Base-by-base conservation (phyloP, 495 filamentous ascomycete species). In the Patellaria atrata region DNA sequence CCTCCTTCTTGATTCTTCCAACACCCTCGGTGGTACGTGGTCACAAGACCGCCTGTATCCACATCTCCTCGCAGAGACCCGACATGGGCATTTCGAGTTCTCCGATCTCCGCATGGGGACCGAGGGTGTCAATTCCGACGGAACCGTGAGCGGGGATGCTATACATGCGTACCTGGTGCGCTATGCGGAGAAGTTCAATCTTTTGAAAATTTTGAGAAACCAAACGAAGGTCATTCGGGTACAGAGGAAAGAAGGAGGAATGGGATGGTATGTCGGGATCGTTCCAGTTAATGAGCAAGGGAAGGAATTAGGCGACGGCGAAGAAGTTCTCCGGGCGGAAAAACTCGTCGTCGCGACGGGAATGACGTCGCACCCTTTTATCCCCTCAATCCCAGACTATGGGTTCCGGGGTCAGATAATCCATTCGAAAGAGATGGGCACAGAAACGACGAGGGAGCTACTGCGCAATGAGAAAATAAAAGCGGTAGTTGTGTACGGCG, bases 1-100 rank as follows among this genome's bases (percentile, higher is more conserved):
- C 3, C 12, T 49, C 0, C 38, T 58, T 8, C 14, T 56, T 1
- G 55, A 58, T 19, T 30, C 40, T 7, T 51, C 51, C 18, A 19
- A 45, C 15, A 34, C 46, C 7, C 12, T 58, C 7, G 56, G 56
- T 0, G 56, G 56, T 5, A 49, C 50, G 26, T 60, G 56, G 56
- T 48, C 53, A 27, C 38, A 40, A 6, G n/a, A 40, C 4, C 7
- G 41, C 7, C 15, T 44, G 7, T 44, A 44, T 21, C 41, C 41
- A 3, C 39, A 44, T 26, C 36, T 44, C 1, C 36, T 44, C 10
- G 41, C 41, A 3, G 36, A 44, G 36, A 37, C 40, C 27, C 29
- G 13, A 17, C 36, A 28, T 28, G 27, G 48, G 9, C 34, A 40
- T 3, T 55, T 53, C 29, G 49, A 53, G n/a, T 55, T 46, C 37